Percentiles rank a stretch among this genome's conserved stretches.
Evolutionary conservation across 306 rosid genomes (phyloP).

Genomic region (Prunus fruticosa): DNA sequence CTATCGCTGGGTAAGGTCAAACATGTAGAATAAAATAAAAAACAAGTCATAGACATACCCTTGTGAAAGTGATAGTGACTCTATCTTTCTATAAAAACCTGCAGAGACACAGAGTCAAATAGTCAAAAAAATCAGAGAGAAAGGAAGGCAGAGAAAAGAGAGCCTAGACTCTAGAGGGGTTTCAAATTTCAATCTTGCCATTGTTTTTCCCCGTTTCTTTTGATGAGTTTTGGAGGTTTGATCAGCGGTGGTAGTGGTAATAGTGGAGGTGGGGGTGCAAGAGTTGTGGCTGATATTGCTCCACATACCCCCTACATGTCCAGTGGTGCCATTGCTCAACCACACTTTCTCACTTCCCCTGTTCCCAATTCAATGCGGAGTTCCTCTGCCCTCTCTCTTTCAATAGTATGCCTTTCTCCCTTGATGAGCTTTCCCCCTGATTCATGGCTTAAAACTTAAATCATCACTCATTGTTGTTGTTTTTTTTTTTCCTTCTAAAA

Average conservation of each 20-base stretch:
- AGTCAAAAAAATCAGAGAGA: constrained; percentile 12
- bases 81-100: background rate
- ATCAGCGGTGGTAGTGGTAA: constrained; percentile 23
- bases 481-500: background rate
- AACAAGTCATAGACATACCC: constrained; percentile 19
- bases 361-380: constrained; percentile 33
- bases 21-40: constrained; percentile 9
- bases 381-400: constrained; percentile 34
- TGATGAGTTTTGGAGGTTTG: constrained; percentile 44
- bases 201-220: background rate
- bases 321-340: constrained; percentile 34
- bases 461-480: background rate
- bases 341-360: constrained; percentile 24
- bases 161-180: background rate
- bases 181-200: background rate
- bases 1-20: constrained; percentile 38
- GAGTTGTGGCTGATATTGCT: constrained; percentile 36
- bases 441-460: constrained; percentile 1
- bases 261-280: constrained; percentile 24
- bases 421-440: background rate
- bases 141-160: background rate
- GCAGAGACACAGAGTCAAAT: background rate
- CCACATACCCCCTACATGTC: constrained; percentile 28
- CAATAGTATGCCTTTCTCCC: constrained; percentile 35
- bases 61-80: constrained; percentile 34